phyloP scores from a whole-genome alignment of 2,329 filamentous ascomycete genomes.

The Aspergillus terreus region DNA sequence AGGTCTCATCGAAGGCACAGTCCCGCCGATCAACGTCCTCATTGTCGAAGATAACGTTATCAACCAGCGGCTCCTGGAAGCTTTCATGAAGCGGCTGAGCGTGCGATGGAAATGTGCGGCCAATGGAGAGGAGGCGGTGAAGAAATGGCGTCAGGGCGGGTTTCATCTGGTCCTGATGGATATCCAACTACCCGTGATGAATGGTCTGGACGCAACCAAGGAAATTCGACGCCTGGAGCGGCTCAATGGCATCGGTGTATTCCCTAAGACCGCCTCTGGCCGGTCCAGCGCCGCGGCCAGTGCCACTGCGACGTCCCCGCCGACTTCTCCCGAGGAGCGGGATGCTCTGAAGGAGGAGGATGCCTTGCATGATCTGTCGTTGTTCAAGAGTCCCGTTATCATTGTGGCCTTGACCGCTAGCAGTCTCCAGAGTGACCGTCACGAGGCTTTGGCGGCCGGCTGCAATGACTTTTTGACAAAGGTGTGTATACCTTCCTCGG shows the following conservation, averaged over 20 bases:
- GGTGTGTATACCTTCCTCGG: slow-evolving; percentile 50
- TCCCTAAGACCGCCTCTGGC: slow-evolving; percentile 64
- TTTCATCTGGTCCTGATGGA: slow-evolving; percentile 98
- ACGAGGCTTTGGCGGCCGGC: slow-evolving; percentile 89
- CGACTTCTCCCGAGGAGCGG: slow-evolving; percentile 17
- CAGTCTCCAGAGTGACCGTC: slow-evolving; percentile 88
- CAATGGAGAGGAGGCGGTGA: slow-evolving; percentile 89
- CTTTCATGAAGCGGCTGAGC: slow-evolving; percentile 92
- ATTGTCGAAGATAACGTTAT: slow-evolving; percentile 99
- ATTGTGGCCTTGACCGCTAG: slow-evolving; percentile 96
- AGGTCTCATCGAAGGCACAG: slow-evolving; percentile 71
- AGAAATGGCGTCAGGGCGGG: slow-evolving; percentile 86
- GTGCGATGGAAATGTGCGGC: slow-evolving; percentile 97
- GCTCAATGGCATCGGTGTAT: slow-evolving; percentile 89
- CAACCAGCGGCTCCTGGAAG: slow-evolving; percentile 88
- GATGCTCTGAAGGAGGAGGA: slow-evolving; percentile 34
- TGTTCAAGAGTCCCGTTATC: slow-evolving; percentile 96
- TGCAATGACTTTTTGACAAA: slow-evolving; percentile 99
- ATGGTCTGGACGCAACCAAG: slow-evolving; percentile 86
- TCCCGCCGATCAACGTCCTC: slow-evolving; percentile 93
- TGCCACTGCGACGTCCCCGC: slow-evolving; percentile 15
- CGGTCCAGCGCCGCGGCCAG: slow-evolving; percentile 41
- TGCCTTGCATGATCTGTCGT: slow-evolving; percentile 33
- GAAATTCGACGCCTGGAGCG: slow-evolving; percentile 88
- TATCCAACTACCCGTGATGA: slow-evolving; percentile 96